Evolutionary conservation across 1,284 basidiomycete species (phyloP).

Genomic region (Irpex rosettiformis): DNA sequence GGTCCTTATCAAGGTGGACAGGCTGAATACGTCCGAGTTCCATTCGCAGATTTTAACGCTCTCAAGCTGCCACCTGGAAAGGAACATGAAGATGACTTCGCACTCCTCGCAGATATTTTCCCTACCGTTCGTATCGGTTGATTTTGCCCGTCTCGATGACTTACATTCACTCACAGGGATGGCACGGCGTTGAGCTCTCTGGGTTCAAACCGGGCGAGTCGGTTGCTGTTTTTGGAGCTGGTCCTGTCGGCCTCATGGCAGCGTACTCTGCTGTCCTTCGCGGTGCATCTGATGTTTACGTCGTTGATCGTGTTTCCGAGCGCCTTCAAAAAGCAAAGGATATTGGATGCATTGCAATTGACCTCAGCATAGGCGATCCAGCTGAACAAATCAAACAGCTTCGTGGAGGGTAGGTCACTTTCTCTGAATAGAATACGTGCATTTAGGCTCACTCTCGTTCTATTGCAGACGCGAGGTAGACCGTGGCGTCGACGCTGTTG

Average conservation of each 20-base stretch:
- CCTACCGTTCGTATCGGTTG: constrained; percentile 45
- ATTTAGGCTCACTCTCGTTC: background rate
- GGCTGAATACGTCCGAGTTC: constrained; percentile 51
- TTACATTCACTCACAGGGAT: constrained; percentile 44
- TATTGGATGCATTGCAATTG: constrained; percentile 46
- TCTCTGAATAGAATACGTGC: background rate
- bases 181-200: constrained; percentile 50
- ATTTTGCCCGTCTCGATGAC: no score
- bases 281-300: constrained; percentile 49
- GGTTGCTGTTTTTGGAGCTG: constrained; percentile 48
- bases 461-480: constrained; percentile 42
- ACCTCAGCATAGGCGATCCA: constrained; percentile 42
- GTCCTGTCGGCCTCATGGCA: constrained; percentile 47
- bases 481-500: constrained; percentile 51
- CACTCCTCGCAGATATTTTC: constrained; percentile 50
- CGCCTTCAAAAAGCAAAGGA: constrained; percentile 46
- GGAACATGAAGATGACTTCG: constrained; percentile 53
- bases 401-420: constrained; percentile 36
- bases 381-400: constrained; percentile 41
- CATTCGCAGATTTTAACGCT: constrained; percentile 53
- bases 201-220: constrained; percentile 52
- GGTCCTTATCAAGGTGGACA: constrained; percentile 51
- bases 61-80: constrained; percentile 47
- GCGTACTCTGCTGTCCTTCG: constrained; percentile 49
- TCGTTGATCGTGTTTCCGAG: constrained; percentile 51